These are phyloP conservation scores for Escovopsis sp. DNA, from an alignment of 2,329 filamentous ascomycete species.

Conservation along the genomic window DNA sequence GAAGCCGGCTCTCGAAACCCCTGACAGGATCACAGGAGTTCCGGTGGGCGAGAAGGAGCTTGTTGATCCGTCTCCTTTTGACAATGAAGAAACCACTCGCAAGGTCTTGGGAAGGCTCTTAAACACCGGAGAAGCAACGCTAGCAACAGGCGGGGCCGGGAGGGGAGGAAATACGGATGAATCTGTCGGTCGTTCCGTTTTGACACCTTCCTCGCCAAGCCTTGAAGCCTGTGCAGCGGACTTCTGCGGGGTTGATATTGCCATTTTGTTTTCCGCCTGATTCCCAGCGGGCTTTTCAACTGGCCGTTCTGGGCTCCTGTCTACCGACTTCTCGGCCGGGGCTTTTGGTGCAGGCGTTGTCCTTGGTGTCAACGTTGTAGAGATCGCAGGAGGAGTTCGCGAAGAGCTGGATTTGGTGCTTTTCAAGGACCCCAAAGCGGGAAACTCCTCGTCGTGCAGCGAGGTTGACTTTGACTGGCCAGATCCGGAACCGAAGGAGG, in stretches of 20 bases:
- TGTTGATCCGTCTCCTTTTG: constrained; percentile 1
- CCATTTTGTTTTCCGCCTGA: background rate
- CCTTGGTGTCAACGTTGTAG: constrained; percentile 21
- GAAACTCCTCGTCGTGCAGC: constrained; percentile 48
- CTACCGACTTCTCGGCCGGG: constrained; percentile 4
- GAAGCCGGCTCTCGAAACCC: constrained; percentile 16
- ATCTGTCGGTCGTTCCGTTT: constrained; percentile 7
- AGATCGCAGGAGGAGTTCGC: constrained; percentile 16
- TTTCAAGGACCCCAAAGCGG: constrained; percentile 36
- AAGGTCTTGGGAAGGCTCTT: constrained; percentile 47
- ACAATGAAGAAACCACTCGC: constrained; percentile 39
- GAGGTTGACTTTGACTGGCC: constrained; percentile 10
- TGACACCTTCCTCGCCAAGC: background rate
- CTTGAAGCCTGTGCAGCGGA: background rate
- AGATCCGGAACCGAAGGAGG: background rate
- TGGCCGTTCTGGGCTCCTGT: background rate
- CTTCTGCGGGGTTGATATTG: background rate
- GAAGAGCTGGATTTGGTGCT: constrained; percentile 14
- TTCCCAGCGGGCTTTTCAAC: background rate
- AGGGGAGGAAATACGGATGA: constrained; percentile 34
- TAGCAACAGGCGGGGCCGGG: constrained; percentile 28
- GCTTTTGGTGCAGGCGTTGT: constrained; percentile 19
- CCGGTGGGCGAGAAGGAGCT: background rate
- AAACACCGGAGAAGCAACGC: constrained; percentile 32
- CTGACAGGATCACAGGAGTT: constrained; percentile 11